These are phyloP conservation scores for Lentinus brumalis DNA, from an alignment of 768 basidiomycete genomes.

Conservation along the genomic window DNA sequence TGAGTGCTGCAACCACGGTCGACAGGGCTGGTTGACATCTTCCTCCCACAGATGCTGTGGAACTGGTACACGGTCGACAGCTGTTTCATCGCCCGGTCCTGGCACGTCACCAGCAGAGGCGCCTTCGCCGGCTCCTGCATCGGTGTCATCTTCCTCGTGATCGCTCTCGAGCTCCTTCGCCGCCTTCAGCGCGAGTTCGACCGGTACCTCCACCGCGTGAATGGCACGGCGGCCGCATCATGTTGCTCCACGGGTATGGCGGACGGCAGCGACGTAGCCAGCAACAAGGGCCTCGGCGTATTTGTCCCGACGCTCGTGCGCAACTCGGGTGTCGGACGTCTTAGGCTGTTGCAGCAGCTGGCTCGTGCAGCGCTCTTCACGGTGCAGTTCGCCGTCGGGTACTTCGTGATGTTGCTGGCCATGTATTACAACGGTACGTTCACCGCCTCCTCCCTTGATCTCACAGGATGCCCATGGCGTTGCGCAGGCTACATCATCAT, in stretches of 20 bases:
- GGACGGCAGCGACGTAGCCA: background rate
- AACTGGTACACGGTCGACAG: conserved; percentile 5
- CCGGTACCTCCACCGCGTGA: background rate
- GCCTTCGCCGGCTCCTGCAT: conserved; percentile 2
- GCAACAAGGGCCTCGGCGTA: background rate
- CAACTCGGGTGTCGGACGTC: background rate
- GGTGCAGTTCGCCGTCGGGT: conserved; percentile 1
- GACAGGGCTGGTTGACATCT: background rate
- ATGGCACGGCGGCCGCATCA: background rate
- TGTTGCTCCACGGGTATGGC: background rate
- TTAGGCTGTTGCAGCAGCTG: background rate
- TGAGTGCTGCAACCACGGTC: background rate
- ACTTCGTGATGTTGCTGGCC: conserved; percentile 2
- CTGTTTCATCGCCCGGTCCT: conserved; percentile 1
- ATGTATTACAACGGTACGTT: conserved; percentile 4
- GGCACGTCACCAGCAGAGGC: background rate
- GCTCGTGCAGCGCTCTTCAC: background rate
- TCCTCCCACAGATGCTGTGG: background rate
- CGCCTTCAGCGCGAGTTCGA: conserved; percentile 4
- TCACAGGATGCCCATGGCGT: background rate
- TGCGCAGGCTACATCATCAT: conserved; percentile 1
- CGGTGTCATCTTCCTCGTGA: conserved; percentile 1
- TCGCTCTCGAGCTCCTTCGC: background rate
- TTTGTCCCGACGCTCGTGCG: background rate
- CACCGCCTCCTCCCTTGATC: no score